A percentile compares a stretch with the other conserved stretches of the same genome.
Evolutionary conservation across 495 filamentous ascomycete genomes (phyloP).

Genomic region (Haplographium delicatum): DNA sequence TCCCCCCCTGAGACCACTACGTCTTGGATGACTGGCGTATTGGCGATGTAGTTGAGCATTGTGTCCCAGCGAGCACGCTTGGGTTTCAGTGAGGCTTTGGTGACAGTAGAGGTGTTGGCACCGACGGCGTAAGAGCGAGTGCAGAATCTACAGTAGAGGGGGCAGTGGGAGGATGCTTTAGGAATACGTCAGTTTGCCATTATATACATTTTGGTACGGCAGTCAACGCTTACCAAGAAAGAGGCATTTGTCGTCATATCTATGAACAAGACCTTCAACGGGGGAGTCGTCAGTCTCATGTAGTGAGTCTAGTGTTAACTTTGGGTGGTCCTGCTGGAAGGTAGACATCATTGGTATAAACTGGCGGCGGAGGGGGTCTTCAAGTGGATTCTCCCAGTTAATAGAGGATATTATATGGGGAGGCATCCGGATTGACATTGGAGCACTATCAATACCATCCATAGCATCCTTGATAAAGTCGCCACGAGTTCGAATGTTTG

Average conservation of each 20-base stretch:
- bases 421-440: constrained; percentile 51
- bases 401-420: constrained; percentile 49
- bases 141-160: constrained; percentile 53
- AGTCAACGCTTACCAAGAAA: constrained; percentile 43
- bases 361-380: constrained; percentile 49
- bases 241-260: constrained; percentile 54
- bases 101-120: constrained; percentile 40
- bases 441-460: constrained; percentile 39
- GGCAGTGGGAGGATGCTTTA: constrained; percentile 48
- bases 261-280: constrained; percentile 47
- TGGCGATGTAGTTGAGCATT: constrained; percentile 46
- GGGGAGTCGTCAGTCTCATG: constrained; percentile 44
- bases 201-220: neutral
- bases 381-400: constrained; percentile 49
- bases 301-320: constrained; percentile 37
- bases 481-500: constrained; percentile 36
- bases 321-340: constrained; percentile 45
- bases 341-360: constrained; percentile 47
- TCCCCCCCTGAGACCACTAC: constrained; percentile 57
- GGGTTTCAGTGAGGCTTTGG: constrained; percentile 42
- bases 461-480: constrained; percentile 48
- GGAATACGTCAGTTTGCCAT: neutral
- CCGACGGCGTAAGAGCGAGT: constrained; percentile 56
- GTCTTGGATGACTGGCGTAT: constrained; percentile 41
- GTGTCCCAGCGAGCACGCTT: constrained; percentile 36